Base-by-base conservation (phyloP, 768 basidiomycete species). In the Hortiboletus flavorubellus region DNA sequence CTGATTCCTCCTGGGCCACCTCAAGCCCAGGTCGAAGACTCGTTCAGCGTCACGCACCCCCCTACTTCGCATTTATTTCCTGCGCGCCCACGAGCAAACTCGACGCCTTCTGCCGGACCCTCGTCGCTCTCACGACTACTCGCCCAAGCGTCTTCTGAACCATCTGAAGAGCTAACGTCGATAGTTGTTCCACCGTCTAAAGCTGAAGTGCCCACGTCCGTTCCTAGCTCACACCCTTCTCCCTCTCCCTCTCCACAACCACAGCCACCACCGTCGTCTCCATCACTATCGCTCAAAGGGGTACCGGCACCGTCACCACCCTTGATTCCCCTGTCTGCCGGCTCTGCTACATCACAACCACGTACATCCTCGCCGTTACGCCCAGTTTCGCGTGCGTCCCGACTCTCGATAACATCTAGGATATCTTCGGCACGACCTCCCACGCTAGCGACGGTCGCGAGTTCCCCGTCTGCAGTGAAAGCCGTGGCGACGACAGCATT, bases 111-210 rank as follows among this genome's bases (percentile, higher is more conserved):
- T 12, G 85, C 83, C 5, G 86, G 89, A 11, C 89, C 86, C 1
- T 91, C 90, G 7, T 91, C 89, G 3, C 75, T 93, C 56, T 91
- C 90, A 14, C 82, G 88, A 29, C 74, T 93, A 4, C 75, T 92
- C 23, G 90, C 90, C 0, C 90, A 92, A 62, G 91, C 90, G 5
- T 72, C 77, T 18, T 66, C 76, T 23, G 68, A 70, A 26, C 39
- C 47, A n/a, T 15, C 51, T 38, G 81, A 85, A 62, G 62, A 61
- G 23, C 39, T 42, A 23, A 56, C 66, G 12, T 53, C 68, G 2
- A 71, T 69, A 11, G 65, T 54, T 33, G 40, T 65, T 58, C 54
- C 66, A 43, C 68, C 72, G 0, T 65, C 71, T 38, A 61, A 62
- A 57, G 60, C 59, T 48, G 66, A 66, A 54, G 64, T 66, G 6